Conservation (phyloP, 2,329 filamentous ascomycete genomes). For the Capronia coronata region DNA sequence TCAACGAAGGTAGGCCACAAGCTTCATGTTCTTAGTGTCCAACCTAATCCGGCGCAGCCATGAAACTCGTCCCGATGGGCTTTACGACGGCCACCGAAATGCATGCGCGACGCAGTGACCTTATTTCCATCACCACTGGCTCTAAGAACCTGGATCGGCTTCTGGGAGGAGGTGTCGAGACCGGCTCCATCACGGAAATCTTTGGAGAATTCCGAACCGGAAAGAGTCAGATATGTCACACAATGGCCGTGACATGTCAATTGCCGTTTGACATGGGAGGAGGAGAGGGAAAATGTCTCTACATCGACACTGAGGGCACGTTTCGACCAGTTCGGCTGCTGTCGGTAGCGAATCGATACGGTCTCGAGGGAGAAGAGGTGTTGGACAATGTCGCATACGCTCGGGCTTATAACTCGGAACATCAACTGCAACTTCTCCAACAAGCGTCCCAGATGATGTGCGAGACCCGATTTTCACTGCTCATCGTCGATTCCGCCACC, state of each 20-base stretch:
- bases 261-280: slow-evolving; percentile 98
- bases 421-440: slow-evolving; percentile 89
- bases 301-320: slow-evolving; percentile 97
- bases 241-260: slow-evolving; percentile 95
- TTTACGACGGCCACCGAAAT: slow-evolving; percentile 99
- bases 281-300: slow-evolving; percentile 94
- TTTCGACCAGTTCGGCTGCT: slow-evolving; percentile 88
- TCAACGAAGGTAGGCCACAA: slow-evolving; percentile 69
- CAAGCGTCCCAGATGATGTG: slow-evolving; percentile 99
- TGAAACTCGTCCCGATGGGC: slow-evolving; percentile 95
- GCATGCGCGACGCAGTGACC: slow-evolving; percentile 91
- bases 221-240: slow-evolving; percentile 98
- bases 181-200: slow-evolving; percentile 93
- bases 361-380: slow-evolving; percentile 91
- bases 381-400: slow-evolving; percentile 98
- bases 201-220: slow-evolving; percentile 97
- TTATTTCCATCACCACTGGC: slow-evolving; percentile 96
- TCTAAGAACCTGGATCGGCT: slow-evolving; percentile 96
- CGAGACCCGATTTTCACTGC: slow-evolving; percentile 90
- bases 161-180: slow-evolving; percentile 89
- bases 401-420: slow-evolving; percentile 95
- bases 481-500: slow-evolving; percentile 93
- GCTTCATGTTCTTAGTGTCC: slow-evolving; percentile 1
- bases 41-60: slow-evolving; percentile 51
- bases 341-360: slow-evolving; percentile 88